phyloP scores from a whole-genome alignment of 768 basidiomycete genomes.

The Cystobasidium onofrii region DNA sequence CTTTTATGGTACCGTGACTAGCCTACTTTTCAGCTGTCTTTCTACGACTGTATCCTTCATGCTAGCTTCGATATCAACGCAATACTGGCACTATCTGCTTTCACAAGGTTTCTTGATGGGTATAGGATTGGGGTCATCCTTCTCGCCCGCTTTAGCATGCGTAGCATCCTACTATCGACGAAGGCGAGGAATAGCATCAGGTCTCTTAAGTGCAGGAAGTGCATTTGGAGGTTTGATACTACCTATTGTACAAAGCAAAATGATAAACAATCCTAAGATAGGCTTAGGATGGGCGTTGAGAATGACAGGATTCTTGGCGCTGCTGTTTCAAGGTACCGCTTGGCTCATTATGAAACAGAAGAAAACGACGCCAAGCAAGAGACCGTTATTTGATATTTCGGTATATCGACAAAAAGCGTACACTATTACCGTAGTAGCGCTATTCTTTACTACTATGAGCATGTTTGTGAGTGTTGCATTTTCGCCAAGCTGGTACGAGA shows the following conservation, averaged over 20 bases:
- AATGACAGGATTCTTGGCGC: conserved; percentile 11
- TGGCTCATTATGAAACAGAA: conserved; percentile 23
- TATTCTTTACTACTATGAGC: conserved; percentile 13
- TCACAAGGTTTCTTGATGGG: conserved; percentile 24
- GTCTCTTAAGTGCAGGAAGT: conserved; percentile 12
- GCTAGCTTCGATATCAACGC: conserved; percentile 27
- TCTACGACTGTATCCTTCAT: conserved; percentile 13
- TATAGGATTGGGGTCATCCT: conserved; percentile 11
- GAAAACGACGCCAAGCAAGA: neutral
- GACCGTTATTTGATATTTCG: conserved; percentile 16
- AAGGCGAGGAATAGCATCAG: conserved; percentile 17
- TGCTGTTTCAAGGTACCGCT: conserved; percentile 3
- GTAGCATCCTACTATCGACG: conserved; percentile 24
- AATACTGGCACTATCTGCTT: conserved; percentile 29
- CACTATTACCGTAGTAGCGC: neutral
- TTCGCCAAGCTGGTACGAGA: neutral
- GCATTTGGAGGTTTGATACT: conserved; percentile 21
- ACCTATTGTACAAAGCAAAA: conserved; percentile 15
- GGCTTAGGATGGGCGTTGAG: conserved; percentile 22
- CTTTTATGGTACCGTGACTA: too few relatives aligned
- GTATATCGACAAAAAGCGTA: conserved; percentile 23
- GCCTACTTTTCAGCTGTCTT: neutral
- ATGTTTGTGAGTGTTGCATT: conserved; percentile 11
- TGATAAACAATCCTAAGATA: conserved; percentile 14
- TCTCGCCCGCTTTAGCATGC: conserved; percentile 25